A percentile compares a stretch with the other conserved stretches of the same genome.
Conservation (phyloP, 345 rosid genomes). For the Schrenkiella parvula region DNA sequence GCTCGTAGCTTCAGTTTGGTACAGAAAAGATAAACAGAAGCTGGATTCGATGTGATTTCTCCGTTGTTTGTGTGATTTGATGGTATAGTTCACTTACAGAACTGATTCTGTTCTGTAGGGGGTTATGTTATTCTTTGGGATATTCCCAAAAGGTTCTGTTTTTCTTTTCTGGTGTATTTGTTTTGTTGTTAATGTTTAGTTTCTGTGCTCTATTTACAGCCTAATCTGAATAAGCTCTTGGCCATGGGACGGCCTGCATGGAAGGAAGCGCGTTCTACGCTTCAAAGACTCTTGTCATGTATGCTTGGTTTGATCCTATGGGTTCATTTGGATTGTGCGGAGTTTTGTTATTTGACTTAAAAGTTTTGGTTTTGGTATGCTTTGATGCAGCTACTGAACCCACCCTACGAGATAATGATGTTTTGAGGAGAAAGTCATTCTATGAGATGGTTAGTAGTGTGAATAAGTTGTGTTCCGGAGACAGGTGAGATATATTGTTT, state of each 20-base stretch:
- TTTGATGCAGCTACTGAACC: conserved; percentile 65
- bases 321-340: background rate
- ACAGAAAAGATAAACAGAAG: too few relatives aligned
- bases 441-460: conserved; percentile 53
- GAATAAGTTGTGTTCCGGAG: background rate
- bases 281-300: conserved; percentile 81
- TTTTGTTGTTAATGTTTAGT: conserved; percentile 8
- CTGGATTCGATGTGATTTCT: background rate
- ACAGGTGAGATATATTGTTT: background rate
- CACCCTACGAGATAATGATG: conserved; percentile 60
- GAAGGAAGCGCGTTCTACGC: conserved; percentile 90
- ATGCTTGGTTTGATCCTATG: conserved; percentile 24
- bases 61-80: background rate
- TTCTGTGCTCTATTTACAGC: conserved; percentile 48
- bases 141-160: background rate
- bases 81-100: background rate
- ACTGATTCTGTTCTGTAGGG: background rate
- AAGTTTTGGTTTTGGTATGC: conserved; percentile 22
- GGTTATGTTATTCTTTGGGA: background rate
- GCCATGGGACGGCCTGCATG: conserved; percentile 91
- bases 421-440: conserved; percentile 59
- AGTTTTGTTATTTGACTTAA: background rate
- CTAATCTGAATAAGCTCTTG: conserved; percentile 69
- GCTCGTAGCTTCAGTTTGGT: background rate
- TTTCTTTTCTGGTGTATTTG: background rate